These are phyloP conservation scores for Avicennia marina DNA, from an alignment of 257 asterid species.

Conservation along the genomic window DNA sequence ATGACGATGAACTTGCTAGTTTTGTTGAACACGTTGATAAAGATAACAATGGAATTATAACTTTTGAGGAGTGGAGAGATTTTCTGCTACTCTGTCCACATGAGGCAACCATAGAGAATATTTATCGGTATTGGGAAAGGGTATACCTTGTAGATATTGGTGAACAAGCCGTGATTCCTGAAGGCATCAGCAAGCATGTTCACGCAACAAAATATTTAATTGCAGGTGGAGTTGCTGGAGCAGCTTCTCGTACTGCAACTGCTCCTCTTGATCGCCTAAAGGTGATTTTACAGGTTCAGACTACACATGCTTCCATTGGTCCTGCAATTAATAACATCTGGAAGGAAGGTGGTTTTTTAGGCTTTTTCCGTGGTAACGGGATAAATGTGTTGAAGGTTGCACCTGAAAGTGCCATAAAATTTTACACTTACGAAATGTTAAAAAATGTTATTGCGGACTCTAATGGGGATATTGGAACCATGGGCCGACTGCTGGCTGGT, in stretches of 20 bases:
- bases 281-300: constrained; percentile 87
- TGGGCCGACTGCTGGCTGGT: constrained; percentile 74
- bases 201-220: constrained; percentile 76
- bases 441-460: constrained; percentile 57
- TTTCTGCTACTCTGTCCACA: constrained; percentile 93
- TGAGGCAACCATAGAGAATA: constrained; percentile 90
- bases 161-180: constrained; percentile 88
- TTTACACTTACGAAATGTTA: constrained; percentile 74
- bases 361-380: constrained; percentile 91
- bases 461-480: constrained; percentile 61
- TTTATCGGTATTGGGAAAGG: constrained; percentile 85
- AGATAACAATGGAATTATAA: constrained; percentile 90
- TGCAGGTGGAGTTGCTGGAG: constrained; percentile 99
- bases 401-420: constrained; percentile 97
- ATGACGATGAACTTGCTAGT: constrained; percentile 89
- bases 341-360: constrained; percentile 66
- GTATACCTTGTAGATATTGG: constrained; percentile 95
- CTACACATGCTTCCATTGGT: constrained; percentile 52
- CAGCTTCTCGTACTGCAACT: constrained; percentile 89
- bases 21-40: constrained; percentile 97
- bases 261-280: constrained; percentile 96
- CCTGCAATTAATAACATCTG: constrained; percentile 62
- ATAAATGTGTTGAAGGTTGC: constrained; percentile 90
- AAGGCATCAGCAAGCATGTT: constrained; percentile 89
- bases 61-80: constrained; percentile 99